phyloP scores from a whole-genome alignment of 371 early-diverging fungal species.

The Sanchytrium tribonematis region DNA sequence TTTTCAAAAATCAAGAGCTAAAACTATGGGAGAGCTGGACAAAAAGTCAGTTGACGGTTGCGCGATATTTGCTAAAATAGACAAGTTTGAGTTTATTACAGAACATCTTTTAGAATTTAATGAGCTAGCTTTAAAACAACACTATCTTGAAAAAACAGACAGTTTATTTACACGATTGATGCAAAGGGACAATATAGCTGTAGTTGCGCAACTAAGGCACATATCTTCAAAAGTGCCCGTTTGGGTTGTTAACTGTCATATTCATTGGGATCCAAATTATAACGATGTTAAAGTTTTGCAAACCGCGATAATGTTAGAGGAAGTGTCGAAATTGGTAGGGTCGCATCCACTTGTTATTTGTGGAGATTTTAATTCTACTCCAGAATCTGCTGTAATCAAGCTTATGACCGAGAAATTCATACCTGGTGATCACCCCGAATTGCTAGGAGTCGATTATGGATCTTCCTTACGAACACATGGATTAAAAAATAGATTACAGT shows the following conservation, averaged over 20 bases:
- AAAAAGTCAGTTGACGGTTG: conserved; percentile 81
- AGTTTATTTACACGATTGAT: conserved; percentile 80
- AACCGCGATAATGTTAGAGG: conserved; percentile 78
- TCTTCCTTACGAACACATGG: background rate
- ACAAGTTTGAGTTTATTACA: conserved; percentile 45
- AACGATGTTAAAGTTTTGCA: conserved; percentile 95
- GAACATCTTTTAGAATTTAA: conserved; percentile 67
- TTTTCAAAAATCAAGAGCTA: conserved; percentile 71
- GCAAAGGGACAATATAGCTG: conserved; percentile 89
- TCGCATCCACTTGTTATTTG: conserved; percentile 36
- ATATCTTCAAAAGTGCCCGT: conserved; percentile 34
- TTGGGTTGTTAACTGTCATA: conserved; percentile 55
- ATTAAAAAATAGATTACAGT: background rate
- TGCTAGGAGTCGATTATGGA: background rate
- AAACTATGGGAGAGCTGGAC: conserved; percentile 69
- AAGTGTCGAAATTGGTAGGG: conserved; percentile 28
- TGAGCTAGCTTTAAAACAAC: conserved; percentile 55
- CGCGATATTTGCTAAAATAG: conserved; percentile 74
- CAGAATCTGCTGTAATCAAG: conserved; percentile 71
- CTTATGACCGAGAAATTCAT: conserved; percentile 27
- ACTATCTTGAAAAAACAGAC: conserved; percentile 58
- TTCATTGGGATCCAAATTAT: conserved; percentile 29
- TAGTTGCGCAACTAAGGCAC: conserved; percentile 53
- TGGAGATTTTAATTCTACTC: conserved; percentile 92
- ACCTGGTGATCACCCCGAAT: background rate